Conservation (phyloP, 2,329 filamentous ascomycete species). For the Fusarium equiseti region DNA sequence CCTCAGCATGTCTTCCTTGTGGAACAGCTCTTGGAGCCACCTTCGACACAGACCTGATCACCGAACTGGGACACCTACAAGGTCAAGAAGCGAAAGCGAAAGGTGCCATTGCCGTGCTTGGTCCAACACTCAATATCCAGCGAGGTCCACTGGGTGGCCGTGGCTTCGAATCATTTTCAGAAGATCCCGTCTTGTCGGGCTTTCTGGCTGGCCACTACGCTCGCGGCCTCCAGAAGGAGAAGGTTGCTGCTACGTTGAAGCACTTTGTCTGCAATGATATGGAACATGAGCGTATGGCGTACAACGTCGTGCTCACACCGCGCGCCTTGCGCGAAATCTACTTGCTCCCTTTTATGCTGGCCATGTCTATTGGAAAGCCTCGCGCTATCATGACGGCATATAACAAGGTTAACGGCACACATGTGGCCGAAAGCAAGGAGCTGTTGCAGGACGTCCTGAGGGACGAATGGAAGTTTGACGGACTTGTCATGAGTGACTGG, state of each 20-base stretch:
- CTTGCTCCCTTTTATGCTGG: constrained; percentile 15
- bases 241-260: constrained; percentile 25
- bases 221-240: constrained; percentile 5
- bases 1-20: constrained; percentile 39
- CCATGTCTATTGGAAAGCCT: background rate
- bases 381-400: background rate
- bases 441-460: background rate
- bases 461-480: constrained; percentile 16
- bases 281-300: constrained; percentile 27
- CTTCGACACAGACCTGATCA: background rate
- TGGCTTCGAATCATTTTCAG: constrained; percentile 4
- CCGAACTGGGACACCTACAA: background rate
- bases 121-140: background rate
- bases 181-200: background rate
- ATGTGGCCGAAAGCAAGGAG: background rate
- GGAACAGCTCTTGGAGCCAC: constrained; percentile 27
- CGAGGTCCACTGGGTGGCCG: constrained; percentile 1
- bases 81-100: constrained; percentile 5
- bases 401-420: background rate
- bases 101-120: constrained; percentile 3
- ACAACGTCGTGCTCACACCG: constrained; percentile 9
- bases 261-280: constrained; percentile 35
- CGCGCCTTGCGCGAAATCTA: constrained; percentile 1
- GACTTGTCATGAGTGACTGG: background rate
- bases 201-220: background rate